A percentile compares a stretch with the other conserved stretches of the same genome.
Conservation (phyloP, 2,329 filamentous ascomycete genomes). For the Alternaria novae-zelandiae region DNA sequence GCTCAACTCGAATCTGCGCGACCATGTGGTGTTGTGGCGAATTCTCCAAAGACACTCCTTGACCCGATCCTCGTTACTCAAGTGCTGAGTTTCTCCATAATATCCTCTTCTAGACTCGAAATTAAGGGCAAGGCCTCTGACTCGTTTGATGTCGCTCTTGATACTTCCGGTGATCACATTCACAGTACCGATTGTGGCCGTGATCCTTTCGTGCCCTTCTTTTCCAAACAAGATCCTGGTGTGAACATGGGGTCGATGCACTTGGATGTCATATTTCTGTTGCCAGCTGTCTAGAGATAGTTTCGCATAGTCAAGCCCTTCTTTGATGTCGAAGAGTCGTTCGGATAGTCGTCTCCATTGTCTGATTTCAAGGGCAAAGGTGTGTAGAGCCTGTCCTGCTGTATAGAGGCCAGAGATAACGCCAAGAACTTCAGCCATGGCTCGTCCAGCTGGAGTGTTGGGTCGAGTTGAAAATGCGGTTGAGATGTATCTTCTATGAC, state of each 20-base stretch:
- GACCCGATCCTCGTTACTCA: slow-evolving; percentile 19
- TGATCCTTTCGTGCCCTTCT: slow-evolving; percentile 26
- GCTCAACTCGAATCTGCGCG: slow-evolving; percentile 27
- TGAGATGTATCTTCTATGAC: background rate
- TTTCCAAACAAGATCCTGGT: slow-evolving; percentile 31
- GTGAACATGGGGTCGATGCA: slow-evolving; percentile 25
- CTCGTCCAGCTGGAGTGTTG: background rate
- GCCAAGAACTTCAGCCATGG: slow-evolving; percentile 29
- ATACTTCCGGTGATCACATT: slow-evolving; percentile 15
- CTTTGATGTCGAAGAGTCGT: slow-evolving; percentile 30
- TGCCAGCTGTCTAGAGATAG: slow-evolving; percentile 32
- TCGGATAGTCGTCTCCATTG: slow-evolving; percentile 28
- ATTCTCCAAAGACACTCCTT: slow-evolving; percentile 28
- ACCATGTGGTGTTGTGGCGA: slow-evolving; percentile 23
- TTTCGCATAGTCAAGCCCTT: slow-evolving; percentile 26
- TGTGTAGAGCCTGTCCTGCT: slow-evolving; percentile 22
- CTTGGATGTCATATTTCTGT: slow-evolving; percentile 29
- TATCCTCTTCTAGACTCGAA: slow-evolving; percentile 3
- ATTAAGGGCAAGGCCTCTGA: slow-evolving; percentile 26
- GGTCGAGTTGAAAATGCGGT: background rate
- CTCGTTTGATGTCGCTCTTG: slow-evolving; percentile 19
- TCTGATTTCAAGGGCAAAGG: slow-evolving; percentile 25
- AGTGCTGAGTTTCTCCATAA: slow-evolving; percentile 2
- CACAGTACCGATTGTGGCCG: slow-evolving; percentile 22
- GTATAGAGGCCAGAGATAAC: slow-evolving; percentile 24